These are phyloP conservation scores for Diaporthe humulicola DNA, from an alignment of 2,329 filamentous ascomycete species.

Conservation along the genomic window DNA sequence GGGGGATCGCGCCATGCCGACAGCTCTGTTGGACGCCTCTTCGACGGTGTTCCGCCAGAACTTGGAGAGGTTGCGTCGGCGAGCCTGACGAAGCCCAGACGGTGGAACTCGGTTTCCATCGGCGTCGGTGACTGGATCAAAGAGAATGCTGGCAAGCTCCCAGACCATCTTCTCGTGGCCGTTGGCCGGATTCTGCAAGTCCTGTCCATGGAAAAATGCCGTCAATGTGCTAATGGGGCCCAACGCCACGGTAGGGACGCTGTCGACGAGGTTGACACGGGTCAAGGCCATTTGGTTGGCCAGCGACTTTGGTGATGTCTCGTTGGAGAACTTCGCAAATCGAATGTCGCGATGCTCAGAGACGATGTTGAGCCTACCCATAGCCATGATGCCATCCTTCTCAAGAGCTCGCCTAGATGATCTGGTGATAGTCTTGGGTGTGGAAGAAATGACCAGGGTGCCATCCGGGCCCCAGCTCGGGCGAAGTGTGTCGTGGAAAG, in stretches of 20 bases:
- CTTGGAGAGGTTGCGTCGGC: conserved; percentile 75
- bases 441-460: conserved; percentile 67
- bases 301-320: conserved; percentile 68
- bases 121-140: conserved; percentile 70
- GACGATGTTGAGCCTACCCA: conserved; percentile 69
- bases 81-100: conserved; percentile 48
- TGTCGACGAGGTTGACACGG: conserved; percentile 65
- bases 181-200: conserved; percentile 46
- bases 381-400: conserved; percentile 64
- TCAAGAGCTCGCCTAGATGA: conserved; percentile 42
- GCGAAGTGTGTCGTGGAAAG: conserved; percentile 80
- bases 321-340: conserved; percentile 73
- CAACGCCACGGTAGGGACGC: conserved; percentile 71
- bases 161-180: conserved; percentile 82
- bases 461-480: conserved; percentile 85
- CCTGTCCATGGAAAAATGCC: conserved; percentile 59
- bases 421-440: conserved; percentile 36
- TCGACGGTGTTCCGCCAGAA: conserved; percentile 78
- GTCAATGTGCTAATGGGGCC: conserved; percentile 61
- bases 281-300: conserved; percentile 68
- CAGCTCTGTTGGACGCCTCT: conserved; percentile 65
- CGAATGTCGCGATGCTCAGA: conserved; percentile 75
- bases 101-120: conserved; percentile 48
- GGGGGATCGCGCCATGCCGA: conserved; percentile 70
- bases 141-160: conserved; percentile 88